Conservation (phyloP, 2,329 filamentous ascomycete species). For the Aureobasidium uvarum region DNA sequence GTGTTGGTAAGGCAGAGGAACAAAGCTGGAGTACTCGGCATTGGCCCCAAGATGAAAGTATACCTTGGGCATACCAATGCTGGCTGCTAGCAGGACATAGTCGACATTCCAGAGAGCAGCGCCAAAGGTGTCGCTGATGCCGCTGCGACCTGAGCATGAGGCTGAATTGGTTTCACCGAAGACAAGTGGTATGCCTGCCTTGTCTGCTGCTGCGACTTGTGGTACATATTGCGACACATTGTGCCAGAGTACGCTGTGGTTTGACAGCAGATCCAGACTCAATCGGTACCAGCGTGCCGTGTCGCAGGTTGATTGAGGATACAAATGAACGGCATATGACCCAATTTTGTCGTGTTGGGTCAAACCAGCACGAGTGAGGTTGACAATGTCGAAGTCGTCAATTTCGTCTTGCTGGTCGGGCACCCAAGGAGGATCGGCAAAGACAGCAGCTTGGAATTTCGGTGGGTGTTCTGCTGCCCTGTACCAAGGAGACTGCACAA, state of each 20-base stretch:
- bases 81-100: slow-evolving; percentile 32
- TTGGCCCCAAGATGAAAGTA: slow-evolving; percentile 33
- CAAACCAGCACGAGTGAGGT: slow-evolving; percentile 28
- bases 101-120: slow-evolving; percentile 35
- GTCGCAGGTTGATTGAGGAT: slow-evolving; percentile 16
- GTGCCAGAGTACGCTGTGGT: slow-evolving; percentile 29
- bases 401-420: slow-evolving; percentile 16
- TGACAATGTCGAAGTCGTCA: slow-evolving; percentile 29
- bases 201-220: slow-evolving; percentile 28
- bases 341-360: slow-evolving; percentile 10
- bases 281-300: slow-evolving; percentile 26
- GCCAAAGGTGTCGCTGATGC: slow-evolving; percentile 34
- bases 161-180: slow-evolving; percentile 39
- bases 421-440: slow-evolving; percentile 7
- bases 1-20: not conserved
- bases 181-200: slow-evolving; percentile 29
- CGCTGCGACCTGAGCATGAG: slow-evolving; percentile 32
- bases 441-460: slow-evolving; percentile 30
- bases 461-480: slow-evolving; percentile 19
- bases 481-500: slow-evolving; percentile 27
- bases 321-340: slow-evolving; percentile 1
- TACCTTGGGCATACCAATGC: slow-evolving; percentile 32
- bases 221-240: slow-evolving; percentile 29
- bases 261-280: slow-evolving; percentile 29
- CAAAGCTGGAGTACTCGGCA: slow-evolving; percentile 30